Conservation (phyloP, 495 filamentous ascomycete genomes). For the Hypoxylon fuscum region DNA sequence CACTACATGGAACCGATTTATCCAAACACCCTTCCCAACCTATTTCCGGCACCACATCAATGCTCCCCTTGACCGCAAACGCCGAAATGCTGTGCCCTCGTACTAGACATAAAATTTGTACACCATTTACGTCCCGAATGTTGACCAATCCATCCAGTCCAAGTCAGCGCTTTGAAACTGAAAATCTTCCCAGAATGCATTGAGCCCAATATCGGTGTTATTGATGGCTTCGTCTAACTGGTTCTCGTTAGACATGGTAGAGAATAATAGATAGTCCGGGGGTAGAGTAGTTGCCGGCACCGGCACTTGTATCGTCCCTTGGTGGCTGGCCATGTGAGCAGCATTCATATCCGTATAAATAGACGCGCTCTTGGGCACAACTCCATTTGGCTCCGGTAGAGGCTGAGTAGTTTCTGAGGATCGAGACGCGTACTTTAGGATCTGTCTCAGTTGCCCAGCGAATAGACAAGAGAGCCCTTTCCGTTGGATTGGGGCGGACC, state of each 20-base stretch:
- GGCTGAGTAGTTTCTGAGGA: slow-evolving; percentile 33
- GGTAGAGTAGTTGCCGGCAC: slow-evolving; percentile 37
- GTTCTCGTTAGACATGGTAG: slow-evolving; percentile 47
- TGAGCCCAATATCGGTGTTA: slow-evolving; percentile 44
- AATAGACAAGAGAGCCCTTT: slow-evolving; percentile 58
- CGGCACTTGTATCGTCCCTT: slow-evolving; percentile 37
- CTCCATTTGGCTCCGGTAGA: slow-evolving; percentile 29
- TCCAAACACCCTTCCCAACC: slow-evolving; percentile 14
- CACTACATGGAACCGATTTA: slow-evolving; percentile 28
- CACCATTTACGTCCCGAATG: slow-evolving; percentile 33
- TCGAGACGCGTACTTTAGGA: slow-evolving; percentile 40
- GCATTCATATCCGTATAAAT: slow-evolving; percentile 36
- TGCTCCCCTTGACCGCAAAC: slow-evolving; percentile 27
- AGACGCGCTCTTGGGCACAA: slow-evolving; percentile 22
- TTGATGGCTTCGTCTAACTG: slow-evolving; percentile 47
- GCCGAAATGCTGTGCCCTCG: slow-evolving; percentile 25
- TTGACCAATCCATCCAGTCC: slow-evolving; percentile 49
- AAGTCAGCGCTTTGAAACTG: slow-evolving; percentile 44
- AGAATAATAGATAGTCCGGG: slow-evolving; percentile 44
- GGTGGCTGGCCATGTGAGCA: slow-evolving; percentile 35
- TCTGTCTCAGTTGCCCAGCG: slow-evolving; percentile 43
- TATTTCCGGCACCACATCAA: slow-evolving; percentile 23
- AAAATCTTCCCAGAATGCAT: slow-evolving; percentile 45
- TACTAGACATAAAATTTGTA: slow-evolving; percentile 20
- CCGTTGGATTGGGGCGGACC: slow-evolving; percentile 68